Conservation (phyloP, 1,284 basidiomycete genomes). For the Clitocybe nebularis region DNA sequence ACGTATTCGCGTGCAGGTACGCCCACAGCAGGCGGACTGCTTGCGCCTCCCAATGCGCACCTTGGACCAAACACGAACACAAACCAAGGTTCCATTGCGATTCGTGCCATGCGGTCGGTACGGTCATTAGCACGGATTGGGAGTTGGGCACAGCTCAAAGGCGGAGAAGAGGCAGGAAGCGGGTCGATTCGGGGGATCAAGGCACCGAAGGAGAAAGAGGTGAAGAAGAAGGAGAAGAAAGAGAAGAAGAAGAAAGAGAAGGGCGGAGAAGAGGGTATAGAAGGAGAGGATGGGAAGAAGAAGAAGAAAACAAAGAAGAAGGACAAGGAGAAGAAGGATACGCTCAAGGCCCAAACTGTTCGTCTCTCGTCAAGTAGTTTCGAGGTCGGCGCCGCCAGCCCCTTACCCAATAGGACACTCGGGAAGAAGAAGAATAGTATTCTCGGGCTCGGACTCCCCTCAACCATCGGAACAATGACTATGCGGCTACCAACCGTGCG, state of each 20-base stretch:
- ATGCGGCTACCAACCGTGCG: constrained; percentile 44
- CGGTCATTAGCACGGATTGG: constrained; percentile 66
- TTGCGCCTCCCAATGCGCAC: constrained; percentile 28
- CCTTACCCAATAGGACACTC: constrained; percentile 31
- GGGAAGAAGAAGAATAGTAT: constrained; percentile 57
- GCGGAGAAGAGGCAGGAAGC: constrained; percentile 28
- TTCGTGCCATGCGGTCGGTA: constrained; percentile 74
- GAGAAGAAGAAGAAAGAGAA: constrained; percentile 31
- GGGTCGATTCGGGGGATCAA: constrained; percentile 22
- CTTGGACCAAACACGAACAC: constrained; percentile 10
- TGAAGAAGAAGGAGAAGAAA: constrained; percentile 27
- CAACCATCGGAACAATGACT: constrained; percentile 30
- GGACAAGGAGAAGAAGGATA: constrained; percentile 27
- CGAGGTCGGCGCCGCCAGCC: constrained; percentile 51
- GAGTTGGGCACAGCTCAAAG: constrained; percentile 61
- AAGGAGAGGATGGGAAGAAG: constrained; percentile 17
- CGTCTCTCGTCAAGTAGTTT: constrained; percentile 59
- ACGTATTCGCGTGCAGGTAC: constrained; percentile 32
- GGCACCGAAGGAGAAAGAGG: constrained; percentile 28
- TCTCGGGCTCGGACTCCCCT: constrained; percentile 49
- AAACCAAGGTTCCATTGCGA: constrained; percentile 55
- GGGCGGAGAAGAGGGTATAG: constrained; percentile 21
- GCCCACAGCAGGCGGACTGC: constrained; percentile 34
- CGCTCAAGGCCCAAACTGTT: constrained; percentile 28
- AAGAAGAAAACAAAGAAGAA: constrained; percentile 25